Percentiles rank a stretch among this genome's conserved stretches.
phyloP scores from a whole-genome alignment of 768 basidiomycete genomes.

The Pisolithus marmoratus region DNA sequence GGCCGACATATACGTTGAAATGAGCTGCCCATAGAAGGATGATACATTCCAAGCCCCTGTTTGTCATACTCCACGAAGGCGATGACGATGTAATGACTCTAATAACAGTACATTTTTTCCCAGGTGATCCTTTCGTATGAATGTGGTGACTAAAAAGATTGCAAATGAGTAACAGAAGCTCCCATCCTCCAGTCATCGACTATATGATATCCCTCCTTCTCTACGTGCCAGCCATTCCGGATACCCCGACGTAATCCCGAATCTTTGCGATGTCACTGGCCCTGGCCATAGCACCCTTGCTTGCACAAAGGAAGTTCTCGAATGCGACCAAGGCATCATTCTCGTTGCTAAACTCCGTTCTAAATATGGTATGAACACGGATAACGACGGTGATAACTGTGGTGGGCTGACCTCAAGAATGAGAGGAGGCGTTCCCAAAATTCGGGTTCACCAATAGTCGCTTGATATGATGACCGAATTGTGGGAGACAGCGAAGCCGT shows the following conservation, averaged over 20 bases:
- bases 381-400: neutral
- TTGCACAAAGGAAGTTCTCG: slow-evolving; percentile 81
- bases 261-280: slow-evolving; percentile 89
- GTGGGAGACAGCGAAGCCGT: slow-evolving; percentile 38
- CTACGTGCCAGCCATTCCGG: slow-evolving; percentile 83
- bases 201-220: neutral
- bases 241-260: slow-evolving; percentile 79
- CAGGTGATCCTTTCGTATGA: slow-evolving; percentile 4
- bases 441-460: slow-evolving; percentile 63
- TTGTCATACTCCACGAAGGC: neutral
- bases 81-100: neutral
- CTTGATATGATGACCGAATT: slow-evolving; percentile 24
- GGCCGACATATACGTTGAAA: slow-evolving; percentile 6
- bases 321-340: slow-evolving; percentile 68
- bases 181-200: too few species aligned
- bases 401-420: slow-evolving; percentile 49
- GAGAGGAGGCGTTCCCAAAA: slow-evolving; percentile 72
- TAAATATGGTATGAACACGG: slow-evolving; percentile 19
- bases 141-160: neutral
- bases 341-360: slow-evolving; percentile 56
- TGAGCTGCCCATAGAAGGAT: slow-evolving; percentile 14
- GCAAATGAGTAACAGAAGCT: slow-evolving; percentile 1
- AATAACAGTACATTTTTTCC: too few species aligned
- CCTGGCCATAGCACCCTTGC: slow-evolving; percentile 66
- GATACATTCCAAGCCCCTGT: neutral